Conservation (phyloP, 176 grass and related monocot species). For the Carex cristatella region DNA sequence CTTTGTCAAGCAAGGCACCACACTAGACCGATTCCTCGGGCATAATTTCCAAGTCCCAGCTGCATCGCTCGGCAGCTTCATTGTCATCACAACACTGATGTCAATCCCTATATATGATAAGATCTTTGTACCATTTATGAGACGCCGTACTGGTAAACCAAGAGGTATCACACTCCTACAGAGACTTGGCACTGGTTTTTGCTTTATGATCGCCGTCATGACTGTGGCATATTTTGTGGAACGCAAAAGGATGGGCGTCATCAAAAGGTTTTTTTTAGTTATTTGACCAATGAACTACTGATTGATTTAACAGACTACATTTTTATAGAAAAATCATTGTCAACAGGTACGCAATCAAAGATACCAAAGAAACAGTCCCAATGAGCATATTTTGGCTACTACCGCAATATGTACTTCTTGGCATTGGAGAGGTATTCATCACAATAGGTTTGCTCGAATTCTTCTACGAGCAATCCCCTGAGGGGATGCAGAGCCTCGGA, state of each 20-base stretch:
- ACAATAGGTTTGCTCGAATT: slow-evolving; percentile 70
- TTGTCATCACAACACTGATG: slow-evolving; percentile 54
- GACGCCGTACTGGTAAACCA: slow-evolving; percentile 45
- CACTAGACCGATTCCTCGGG: slow-evolving; percentile 40
- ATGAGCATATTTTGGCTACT: slow-evolving; percentile 80
- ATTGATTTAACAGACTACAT: not conserved
- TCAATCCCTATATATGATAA: slow-evolving; percentile 62
- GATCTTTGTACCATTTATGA: slow-evolving; percentile 49
- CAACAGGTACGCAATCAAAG: not conserved
- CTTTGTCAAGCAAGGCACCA: slow-evolving; percentile 74
- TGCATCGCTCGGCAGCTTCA: slow-evolving; percentile 48
- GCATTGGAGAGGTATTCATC: slow-evolving; percentile 64
- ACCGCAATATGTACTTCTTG: slow-evolving; percentile 64
- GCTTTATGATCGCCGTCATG: slow-evolving; percentile 33
- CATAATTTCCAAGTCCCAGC: slow-evolving; percentile 41
- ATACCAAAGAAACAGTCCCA: slow-evolving; percentile 35
- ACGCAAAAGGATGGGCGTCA: slow-evolving; percentile 35
- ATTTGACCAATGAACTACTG: not conserved
- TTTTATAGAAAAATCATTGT: not conserved
- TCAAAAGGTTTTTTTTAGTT: slow-evolving; percentile 2
- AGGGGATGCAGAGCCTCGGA: slow-evolving; percentile 65
- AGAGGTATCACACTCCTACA: slow-evolving; percentile 75
- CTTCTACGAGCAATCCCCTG: slow-evolving; percentile 78
- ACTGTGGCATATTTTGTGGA: slow-evolving; percentile 47
- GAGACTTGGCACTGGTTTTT: slow-evolving; percentile 55